Conservation (phyloP, 331 rosid genomes). For the Acacia pycnantha region DNA sequence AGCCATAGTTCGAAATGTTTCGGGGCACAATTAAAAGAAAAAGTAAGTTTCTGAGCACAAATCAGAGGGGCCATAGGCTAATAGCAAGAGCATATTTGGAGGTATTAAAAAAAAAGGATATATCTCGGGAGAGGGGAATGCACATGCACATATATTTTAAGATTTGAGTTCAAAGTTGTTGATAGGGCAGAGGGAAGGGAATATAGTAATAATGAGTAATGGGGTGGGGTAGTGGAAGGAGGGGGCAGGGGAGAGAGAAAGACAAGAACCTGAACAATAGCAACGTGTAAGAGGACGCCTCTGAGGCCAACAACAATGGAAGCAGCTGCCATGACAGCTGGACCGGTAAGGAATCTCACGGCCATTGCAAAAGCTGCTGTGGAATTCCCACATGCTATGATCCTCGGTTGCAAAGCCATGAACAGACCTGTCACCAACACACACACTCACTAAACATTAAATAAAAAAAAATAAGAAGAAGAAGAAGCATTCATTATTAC, state of each 20-base stretch:
- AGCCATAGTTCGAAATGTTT: constrained; percentile 33
- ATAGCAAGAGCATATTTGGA: background rate
- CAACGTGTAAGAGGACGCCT: constrained; percentile 82
- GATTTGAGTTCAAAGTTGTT: background rate
- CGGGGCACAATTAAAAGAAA: constrained; percentile 6
- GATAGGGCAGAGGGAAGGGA: background rate
- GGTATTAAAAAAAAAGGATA: background rate
- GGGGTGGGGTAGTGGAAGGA: constrained; percentile 19
- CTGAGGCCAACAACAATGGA: constrained; percentile 87
- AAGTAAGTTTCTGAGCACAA: background rate
- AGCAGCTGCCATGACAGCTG: constrained; percentile 96
- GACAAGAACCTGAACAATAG: constrained; percentile 79
- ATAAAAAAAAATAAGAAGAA: background rate
- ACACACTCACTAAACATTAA: background rate
- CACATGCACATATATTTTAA: background rate
- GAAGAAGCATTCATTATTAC: background rate
- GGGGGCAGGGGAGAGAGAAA: constrained; percentile 27
- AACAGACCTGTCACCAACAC: constrained; percentile 63
- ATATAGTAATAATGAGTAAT: constrained; percentile 28
- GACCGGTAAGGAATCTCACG: constrained; percentile 91
- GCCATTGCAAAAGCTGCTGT: constrained; percentile 83
- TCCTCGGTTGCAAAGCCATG: constrained; percentile 97
- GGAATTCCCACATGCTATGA: constrained; percentile 96
- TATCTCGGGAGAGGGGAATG: background rate
- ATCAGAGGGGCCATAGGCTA: background rate